phyloP scores from a whole-genome alignment of 1,284 basidiomycete genomes.

The Golubevia sp. region DNA sequence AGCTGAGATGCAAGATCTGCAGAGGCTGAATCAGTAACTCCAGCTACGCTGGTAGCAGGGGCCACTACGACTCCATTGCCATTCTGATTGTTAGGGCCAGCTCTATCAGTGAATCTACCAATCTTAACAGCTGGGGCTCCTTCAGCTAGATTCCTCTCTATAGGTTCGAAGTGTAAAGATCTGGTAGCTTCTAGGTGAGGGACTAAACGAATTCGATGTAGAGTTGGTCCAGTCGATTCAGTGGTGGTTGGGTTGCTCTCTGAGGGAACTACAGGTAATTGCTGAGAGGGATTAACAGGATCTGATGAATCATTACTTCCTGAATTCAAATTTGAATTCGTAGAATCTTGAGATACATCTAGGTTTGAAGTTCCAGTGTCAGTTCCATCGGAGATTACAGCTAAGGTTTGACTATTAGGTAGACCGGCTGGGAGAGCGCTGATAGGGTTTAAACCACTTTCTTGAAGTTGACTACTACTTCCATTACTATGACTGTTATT shows the following conservation, averaged over 20 bases:
- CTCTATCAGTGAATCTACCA: conserved; percentile 82
- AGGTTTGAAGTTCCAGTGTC: not conserved
- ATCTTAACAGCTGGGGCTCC: conserved; percentile 73
- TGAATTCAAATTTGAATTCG: conserved; percentile 10
- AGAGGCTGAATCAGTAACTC: conserved; percentile 52
- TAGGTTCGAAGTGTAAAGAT: conserved; percentile 89
- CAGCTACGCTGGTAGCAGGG: not conserved
- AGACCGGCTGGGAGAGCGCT: too few relatives aligned
- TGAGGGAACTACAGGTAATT: not conserved
- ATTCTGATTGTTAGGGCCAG: conserved; percentile 5
- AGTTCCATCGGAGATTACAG: too few relatives aligned
- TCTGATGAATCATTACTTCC: not conserved
- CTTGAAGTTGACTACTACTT: too few relatives aligned
- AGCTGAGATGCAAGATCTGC: conserved; percentile 21
- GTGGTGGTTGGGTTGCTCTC: not conserved
- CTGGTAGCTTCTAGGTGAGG: conserved; percentile 89
- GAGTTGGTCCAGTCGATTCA: conserved; percentile 25
- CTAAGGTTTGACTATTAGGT: too few relatives aligned
- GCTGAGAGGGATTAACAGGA: not conserved
- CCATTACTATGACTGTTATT: too few relatives aligned
- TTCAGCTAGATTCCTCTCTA: conserved; percentile 75
- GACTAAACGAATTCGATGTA: conserved; percentile 75
- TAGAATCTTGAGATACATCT: not conserved
- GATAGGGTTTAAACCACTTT: too few relatives aligned
- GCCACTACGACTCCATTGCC: not conserved